Conservation (phyloP, 306 rosid genomes). For the Sindora glabra region DNA sequence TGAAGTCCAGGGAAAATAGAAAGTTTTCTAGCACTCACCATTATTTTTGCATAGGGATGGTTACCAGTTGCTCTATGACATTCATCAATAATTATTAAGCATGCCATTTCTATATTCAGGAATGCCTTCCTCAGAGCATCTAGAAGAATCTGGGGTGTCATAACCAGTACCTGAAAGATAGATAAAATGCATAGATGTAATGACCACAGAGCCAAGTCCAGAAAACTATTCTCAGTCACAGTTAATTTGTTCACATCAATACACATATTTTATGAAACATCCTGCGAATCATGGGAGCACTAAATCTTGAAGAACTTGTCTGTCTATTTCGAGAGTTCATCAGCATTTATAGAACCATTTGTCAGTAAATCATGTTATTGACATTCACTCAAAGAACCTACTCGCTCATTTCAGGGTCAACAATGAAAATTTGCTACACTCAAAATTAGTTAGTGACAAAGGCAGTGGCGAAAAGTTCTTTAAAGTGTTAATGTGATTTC, state of each 20-base stretch:
- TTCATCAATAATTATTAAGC: slow-evolving; percentile 78
- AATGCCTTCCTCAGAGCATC: slow-evolving; percentile 81
- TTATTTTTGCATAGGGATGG: slow-evolving; percentile 79
- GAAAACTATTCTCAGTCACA: background rate
- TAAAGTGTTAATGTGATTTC: background rate
- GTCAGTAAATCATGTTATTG: background rate
- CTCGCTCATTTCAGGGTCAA: background rate
- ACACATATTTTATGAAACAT: background rate
- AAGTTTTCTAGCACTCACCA: slow-evolving; percentile 40
- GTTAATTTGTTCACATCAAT: background rate
- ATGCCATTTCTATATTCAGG: slow-evolving; percentile 45
- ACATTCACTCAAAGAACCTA: background rate
- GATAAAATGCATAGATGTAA: background rate
- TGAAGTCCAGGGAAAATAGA: background rate
- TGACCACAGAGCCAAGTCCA: background rate
- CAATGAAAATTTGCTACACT: background rate
- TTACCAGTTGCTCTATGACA: slow-evolving; percentile 81
- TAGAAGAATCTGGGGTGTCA: slow-evolving; percentile 92
- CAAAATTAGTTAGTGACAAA: background rate
- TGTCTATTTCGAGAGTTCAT: background rate
- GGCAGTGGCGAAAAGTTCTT: background rate
- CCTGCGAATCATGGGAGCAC: background rate
- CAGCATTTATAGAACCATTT: background rate
- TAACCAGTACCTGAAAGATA: slow-evolving; percentile 61
- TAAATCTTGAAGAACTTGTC: background rate